A percentile compares a stretch with the other conserved stretches of the same genome.
Conservation (phyloP, 805 yeast genomes). For the Candida xiaguanensis region DNA sequence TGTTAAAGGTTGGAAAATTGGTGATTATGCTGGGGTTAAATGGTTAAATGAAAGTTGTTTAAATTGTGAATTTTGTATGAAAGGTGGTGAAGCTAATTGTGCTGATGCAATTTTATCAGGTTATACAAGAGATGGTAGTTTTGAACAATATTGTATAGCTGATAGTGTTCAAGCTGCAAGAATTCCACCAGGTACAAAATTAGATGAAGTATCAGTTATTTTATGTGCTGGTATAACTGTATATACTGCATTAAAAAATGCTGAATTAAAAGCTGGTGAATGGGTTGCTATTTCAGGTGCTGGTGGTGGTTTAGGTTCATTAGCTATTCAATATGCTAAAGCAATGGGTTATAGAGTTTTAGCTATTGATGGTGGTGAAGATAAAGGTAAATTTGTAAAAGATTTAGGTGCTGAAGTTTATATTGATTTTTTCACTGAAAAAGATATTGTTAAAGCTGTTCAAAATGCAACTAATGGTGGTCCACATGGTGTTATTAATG, state of each 20-base stretch:
- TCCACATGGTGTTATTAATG: conserved; percentile 48
- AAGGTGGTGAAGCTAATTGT: conserved; percentile 50
- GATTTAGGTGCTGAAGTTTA: conserved; percentile 61
- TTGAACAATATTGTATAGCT: conserved; percentile 65
- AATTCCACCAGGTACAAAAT: conserved; percentile 52
- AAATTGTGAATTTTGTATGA: conserved; percentile 40
- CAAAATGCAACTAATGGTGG: conserved; percentile 54
- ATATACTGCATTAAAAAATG: conserved; percentile 64
- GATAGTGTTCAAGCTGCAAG: conserved; percentile 62
- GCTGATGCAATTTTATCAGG: conserved; percentile 67
- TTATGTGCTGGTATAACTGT: conserved; percentile 69
- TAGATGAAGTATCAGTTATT: conserved; percentile 57
- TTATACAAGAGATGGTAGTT: conserved; percentile 69
- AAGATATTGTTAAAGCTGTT: conserved; percentile 47
- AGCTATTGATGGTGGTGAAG: conserved; percentile 74
- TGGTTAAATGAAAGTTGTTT: conserved; percentile 47
- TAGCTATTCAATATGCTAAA: conserved; percentile 71
- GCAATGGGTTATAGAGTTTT: conserved; percentile 70
- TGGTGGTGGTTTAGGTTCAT: conserved; percentile 76
- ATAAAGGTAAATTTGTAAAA: conserved; percentile 54
- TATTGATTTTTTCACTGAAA: conserved; percentile 51
- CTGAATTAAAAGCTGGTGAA: conserved; percentile 57
- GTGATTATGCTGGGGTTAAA: conserved; percentile 43
- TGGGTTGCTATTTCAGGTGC: conserved; percentile 79
- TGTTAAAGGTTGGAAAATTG: conserved; percentile 41